Evolutionary conservation across 345 rosid species (phyloP), one percentile per base, ranked within the genome.

Genomic region (Hibiscus mutabilis): DNA sequence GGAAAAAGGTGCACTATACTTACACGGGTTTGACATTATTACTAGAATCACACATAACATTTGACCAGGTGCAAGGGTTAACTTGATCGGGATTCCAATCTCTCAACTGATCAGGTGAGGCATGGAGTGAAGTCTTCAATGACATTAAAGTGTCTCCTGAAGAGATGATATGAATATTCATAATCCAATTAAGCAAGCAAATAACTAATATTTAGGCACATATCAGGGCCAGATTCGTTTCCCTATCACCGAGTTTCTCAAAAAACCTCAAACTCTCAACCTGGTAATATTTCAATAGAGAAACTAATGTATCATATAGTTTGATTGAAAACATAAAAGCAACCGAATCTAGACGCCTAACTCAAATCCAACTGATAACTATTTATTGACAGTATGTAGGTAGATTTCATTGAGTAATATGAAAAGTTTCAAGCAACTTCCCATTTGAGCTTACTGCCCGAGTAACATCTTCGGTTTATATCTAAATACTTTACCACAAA

Each of bases 61-160:
- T 87, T 6, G 94, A 72, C 99, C 99, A 95, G 66, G 98, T 89
- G 85, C 98, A 92, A 31, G 98, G 98, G 60, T 87, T 89, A 74
- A 92, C 97, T 84, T 65, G 97, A 75, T 85, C 80, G 75, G 73
- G 92, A 70, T 88, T 92, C 98, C 99, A 95, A 74, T 95, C 94
- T 33, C 15, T 13, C 60, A 95, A 85, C 80, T 86, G 91, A 79
- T 61, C 55, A 18, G 16, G 61, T 19, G 84, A 75, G 75, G 85
- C 87, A 73, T 44, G 80, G 78, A 95, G 70, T 1, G 98, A 84
- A 46, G 0, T 21, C 87, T 53, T 88, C 79, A 95, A 73, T 18
- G 86, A 84, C 73, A 1, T 76, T 15, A 95, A 78, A 18, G 97
- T 97, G 70, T 84, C 92, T 71, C 96, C 99, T 95, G 86, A 72